Evolutionary conservation across 805 yeast species (phyloP).

Genomic region (Candida tallmaniae): DNA sequence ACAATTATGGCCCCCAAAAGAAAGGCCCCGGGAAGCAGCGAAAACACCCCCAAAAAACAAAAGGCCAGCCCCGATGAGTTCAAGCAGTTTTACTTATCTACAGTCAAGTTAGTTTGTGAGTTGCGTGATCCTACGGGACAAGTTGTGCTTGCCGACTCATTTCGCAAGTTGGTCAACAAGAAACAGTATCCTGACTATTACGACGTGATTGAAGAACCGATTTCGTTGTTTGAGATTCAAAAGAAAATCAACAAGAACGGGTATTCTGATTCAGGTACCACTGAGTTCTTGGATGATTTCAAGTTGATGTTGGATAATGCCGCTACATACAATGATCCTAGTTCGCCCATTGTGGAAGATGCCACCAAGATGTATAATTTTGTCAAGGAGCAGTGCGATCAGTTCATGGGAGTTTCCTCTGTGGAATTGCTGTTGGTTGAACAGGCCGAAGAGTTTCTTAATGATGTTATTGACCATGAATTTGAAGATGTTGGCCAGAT

Average conservation of each 20-base stretch:
- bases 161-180: constrained; percentile 31
- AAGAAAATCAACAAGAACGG: constrained; percentile 39
- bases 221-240: constrained; percentile 30
- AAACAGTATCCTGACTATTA: constrained; percentile 39
- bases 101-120: constrained; percentile 27
- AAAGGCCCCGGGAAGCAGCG: constrained; percentile 9
- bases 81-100: constrained; percentile 24
- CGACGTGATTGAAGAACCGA: constrained; percentile 29
- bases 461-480: constrained; percentile 40
- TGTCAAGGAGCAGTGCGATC: constrained; percentile 46
- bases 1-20: constrained; percentile 25
- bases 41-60: constrained; percentile 12
- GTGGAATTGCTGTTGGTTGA: constrained; percentile 15
- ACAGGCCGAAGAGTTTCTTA: constrained; percentile 22
- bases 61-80: constrained; percentile 18
- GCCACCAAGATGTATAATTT: constrained; percentile 53
- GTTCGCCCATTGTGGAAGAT: constrained; percentile 58
- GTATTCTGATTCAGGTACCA: constrained; percentile 34
- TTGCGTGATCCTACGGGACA: constrained; percentile 27
- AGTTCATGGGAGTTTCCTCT: constrained; percentile 11
- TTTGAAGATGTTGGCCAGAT: constrained; percentile 48
- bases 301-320: constrained; percentile 35
- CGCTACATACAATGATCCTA: constrained; percentile 36
- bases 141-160: constrained; percentile 22
- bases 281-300: constrained; percentile 32